phyloP scores from a whole-genome alignment of 805 yeast genomes.

The Saturnispora quitensis region DNA sequence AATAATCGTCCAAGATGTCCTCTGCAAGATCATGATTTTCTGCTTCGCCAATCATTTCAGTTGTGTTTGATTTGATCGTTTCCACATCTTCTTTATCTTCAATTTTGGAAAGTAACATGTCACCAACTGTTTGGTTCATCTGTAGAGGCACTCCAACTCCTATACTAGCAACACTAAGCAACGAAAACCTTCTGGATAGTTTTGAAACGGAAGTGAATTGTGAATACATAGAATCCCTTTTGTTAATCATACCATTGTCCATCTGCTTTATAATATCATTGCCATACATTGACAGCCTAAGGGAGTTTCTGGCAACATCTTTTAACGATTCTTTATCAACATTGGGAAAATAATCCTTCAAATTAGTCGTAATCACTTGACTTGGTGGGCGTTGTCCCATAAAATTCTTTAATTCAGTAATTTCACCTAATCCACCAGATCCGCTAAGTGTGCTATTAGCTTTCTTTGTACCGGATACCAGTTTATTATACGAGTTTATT shows the following conservation, averaged over 20 bases:
- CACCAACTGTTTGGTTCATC: constrained; percentile 49
- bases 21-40: constrained; percentile 3
- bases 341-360: constrained; percentile 87
- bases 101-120: constrained; percentile 45
- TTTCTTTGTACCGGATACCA: not conserved
- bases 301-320: constrained; percentile 76
- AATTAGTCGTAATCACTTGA: constrained; percentile 79
- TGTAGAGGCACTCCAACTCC: constrained; percentile 23
- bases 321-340: constrained; percentile 63
- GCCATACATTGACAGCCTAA: constrained; percentile 55
- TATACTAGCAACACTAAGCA: constrained; percentile 22
- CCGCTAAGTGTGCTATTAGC: not conserved
- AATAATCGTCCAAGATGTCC: constrained; percentile 3
- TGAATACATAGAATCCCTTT: constrained; percentile 19
- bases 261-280: constrained; percentile 15
- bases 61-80: constrained; percentile 1
- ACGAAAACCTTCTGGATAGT: constrained; percentile 16
- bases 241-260: constrained; percentile 5
- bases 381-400: constrained; percentile 92
- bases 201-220: constrained; percentile 11
- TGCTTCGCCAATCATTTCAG: constrained; percentile 15
- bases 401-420: constrained; percentile 25
- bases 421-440: not conserved
- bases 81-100: constrained; percentile 33
- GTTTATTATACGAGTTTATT: constrained; percentile 40